Evolutionary conservation across 306 rosid species (phyloP).

Genomic region (Vigna unguiculata): DNA sequence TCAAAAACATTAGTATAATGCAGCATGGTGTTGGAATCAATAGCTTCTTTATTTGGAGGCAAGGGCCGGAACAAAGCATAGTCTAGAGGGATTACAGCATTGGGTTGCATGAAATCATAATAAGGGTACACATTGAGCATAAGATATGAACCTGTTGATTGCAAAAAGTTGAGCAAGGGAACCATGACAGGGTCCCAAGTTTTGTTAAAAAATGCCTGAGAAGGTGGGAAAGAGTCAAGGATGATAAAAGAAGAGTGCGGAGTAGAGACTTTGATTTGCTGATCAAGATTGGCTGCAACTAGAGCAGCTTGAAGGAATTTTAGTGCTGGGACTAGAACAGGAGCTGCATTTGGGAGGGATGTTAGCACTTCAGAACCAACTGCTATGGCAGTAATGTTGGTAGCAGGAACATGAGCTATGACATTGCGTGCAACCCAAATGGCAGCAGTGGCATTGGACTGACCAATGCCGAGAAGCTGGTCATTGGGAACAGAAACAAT

Average conservation of each 20-base stretch:
- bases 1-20: slow-evolving; percentile 96
- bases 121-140: slow-evolving; percentile 95
- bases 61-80: slow-evolving; percentile 96
- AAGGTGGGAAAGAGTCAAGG: slow-evolving; percentile 96
- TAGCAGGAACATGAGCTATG: slow-evolving; percentile 88
- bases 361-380: slow-evolving; percentile 93
- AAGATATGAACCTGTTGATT: slow-evolving; percentile 81
- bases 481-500: slow-evolving; percentile 87
- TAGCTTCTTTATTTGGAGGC: slow-evolving; percentile 92
- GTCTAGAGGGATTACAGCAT: slow-evolving; percentile 78
- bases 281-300: slow-evolving; percentile 86
- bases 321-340: slow-evolving; percentile 80
- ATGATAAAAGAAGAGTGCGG: slow-evolving; percentile 88
- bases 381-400: slow-evolving; percentile 92
- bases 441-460: slow-evolving; percentile 92
- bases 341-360: slow-evolving; percentile 84
- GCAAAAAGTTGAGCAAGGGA: slow-evolving; percentile 87
- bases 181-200: slow-evolving; percentile 95
- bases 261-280: slow-evolving; percentile 87
- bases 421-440: slow-evolving; percentile 92
- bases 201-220: slow-evolving; percentile 95
- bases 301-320: slow-evolving; percentile 91
- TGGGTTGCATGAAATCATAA: slow-evolving; percentile 83
- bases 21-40: slow-evolving; percentile 87
- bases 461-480: slow-evolving; percentile 86